Base-by-base conservation (phyloP, 192 early-diverging fungal genomes). In the Coemansia sp. region DNA sequence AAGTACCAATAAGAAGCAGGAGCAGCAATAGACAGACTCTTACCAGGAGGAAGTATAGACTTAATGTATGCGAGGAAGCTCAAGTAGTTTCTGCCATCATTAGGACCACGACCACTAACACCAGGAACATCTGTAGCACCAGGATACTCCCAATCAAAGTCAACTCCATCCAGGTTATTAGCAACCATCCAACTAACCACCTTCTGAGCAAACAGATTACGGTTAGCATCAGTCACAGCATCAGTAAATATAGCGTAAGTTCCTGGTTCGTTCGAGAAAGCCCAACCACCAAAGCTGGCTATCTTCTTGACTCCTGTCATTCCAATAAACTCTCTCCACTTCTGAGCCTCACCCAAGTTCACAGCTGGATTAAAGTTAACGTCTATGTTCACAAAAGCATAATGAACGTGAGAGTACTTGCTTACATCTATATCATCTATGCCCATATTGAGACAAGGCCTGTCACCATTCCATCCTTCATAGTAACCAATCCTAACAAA, bases 121-220 rank as follows among this genome's bases (percentile, higher is more conserved):
- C 63, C 63, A 50, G 71, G 64, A 55, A 60, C 66, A 57, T 73
- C 71, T 4, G 64, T 46, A 1, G 40, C 59, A 2, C 59, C 64
- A 38, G 71, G 71, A 61, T 73, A 73, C 37, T 73, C 71, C 71
- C 71, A 73, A 51, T 73, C 71, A 18, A 73, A 66, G 45, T 73
- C 71, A 23, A 73, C 16, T 20, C 71, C 71, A 56, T 66, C 71
- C 8, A 64, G 34, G 5, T 45, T 45, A 20, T 69, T 69, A 14
- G 18, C 18, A 11, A 3, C 45, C 5, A 36, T 37, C 31, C 62
- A 69, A 14, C 51, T 58, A n/a, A 69, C 67, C 8, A 69, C 5
- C 26, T 53, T 53, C 21, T 39, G n/a, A 4, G 43, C 67, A 5
- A 42, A 26, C n/a, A 31, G 21, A 20, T 46, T 59, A 34, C 34